phyloP scores from a whole-genome alignment of 2,329 filamentous ascomycete genomes.

The Paraphoma chrysanthemicola region DNA sequence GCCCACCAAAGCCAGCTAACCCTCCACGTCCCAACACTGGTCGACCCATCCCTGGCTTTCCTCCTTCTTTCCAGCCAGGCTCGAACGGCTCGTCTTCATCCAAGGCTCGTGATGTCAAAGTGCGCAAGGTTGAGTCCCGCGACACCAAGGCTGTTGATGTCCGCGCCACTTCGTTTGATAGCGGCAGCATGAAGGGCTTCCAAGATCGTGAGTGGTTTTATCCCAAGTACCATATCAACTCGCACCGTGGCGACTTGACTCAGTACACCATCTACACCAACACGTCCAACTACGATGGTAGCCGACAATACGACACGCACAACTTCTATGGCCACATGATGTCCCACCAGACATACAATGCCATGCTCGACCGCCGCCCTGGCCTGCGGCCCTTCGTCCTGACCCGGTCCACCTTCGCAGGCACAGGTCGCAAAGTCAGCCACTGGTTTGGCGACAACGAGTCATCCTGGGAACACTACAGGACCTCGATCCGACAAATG shows the following conservation, averaged over 20 bases:
- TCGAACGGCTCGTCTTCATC: background rate
- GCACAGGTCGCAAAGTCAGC: slow-evolving; percentile 67
- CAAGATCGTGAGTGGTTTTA: slow-evolving; percentile 68
- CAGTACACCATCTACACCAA: slow-evolving; percentile 68
- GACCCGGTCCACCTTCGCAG: slow-evolving; percentile 77
- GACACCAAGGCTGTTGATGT: slow-evolving; percentile 3
- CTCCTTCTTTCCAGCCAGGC: slow-evolving; percentile 69
- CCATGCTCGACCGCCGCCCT: slow-evolving; percentile 72
- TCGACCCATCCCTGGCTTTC: slow-evolving; percentile 72
- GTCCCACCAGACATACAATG: slow-evolving; percentile 68
- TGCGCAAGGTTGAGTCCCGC: slow-evolving; percentile 9
- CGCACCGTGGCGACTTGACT: slow-evolving; percentile 59
- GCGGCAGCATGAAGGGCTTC: slow-evolving; percentile 62
- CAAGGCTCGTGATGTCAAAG: slow-evolving; percentile 7
- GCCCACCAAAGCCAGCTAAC: slow-evolving; percentile 63
- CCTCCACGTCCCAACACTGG: slow-evolving; percentile 66
- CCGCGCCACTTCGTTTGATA: slow-evolving; percentile 21
- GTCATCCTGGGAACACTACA: slow-evolving; percentile 54
- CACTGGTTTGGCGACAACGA: slow-evolving; percentile 68
- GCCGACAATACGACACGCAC: slow-evolving; percentile 76
- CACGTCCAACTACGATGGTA: slow-evolving; percentile 71
- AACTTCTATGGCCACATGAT: slow-evolving; percentile 81
- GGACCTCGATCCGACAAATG: slow-evolving; percentile 51
- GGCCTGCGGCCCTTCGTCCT: slow-evolving; percentile 72
- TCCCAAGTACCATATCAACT: slow-evolving; percentile 71